Evolutionary conservation across 176 grass and related monocot species (phyloP), one percentile per base, ranked within the genome.

Genomic region (Lolium multiflorum): DNA sequence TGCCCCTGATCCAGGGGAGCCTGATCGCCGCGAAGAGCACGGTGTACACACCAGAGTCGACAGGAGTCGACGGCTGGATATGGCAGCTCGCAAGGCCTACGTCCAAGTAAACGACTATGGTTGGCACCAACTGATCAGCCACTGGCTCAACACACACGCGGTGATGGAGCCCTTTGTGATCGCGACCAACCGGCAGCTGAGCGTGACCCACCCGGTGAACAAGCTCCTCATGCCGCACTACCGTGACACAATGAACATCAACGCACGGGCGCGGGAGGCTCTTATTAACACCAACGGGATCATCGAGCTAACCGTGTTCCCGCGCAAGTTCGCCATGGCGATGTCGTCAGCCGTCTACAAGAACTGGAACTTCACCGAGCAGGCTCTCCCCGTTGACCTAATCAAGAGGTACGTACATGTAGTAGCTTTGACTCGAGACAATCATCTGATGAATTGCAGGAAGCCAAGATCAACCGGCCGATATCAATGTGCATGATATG

Each of bases 31-130:
- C 71, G 0, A 74, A 51, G 46, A 74, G 71, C 46, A 7, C 71
- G 6, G 71, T 74, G 11, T 74, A 74, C 71, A 74, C 46, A 7
- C 71, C 71, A 1, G 21, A 1, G 12, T 8, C 51, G 0, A 54
- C 47, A 9, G 72, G 47, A 3, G 47, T 52, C 24, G 72, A 75
- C 3, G 72, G 22, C 47, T 52, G 47, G 72, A 52, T 75, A 28
- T 75, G 72, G 72, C 47, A 75, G 47, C 72, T 75, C 3, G 72
- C 72, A 75, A 75, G 72, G 72, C 72, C 5, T 75, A 75, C 24
- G 72, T 52, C 47, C 16, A 11, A 2, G 72, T 52, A 1, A 75
- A 75, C 24, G 72, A 75, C 47, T 75, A 52, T 7, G 72, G 47
- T 3, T 52, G 24, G 48, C 72, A 75, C 24, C 47, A 52, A 47